Evolutionary conservation across 1,139 yeast genomes (phyloP), one percentile per base, ranked within the genome.

Genomic region (Hyphopichia pseudoburtonii): DNA sequence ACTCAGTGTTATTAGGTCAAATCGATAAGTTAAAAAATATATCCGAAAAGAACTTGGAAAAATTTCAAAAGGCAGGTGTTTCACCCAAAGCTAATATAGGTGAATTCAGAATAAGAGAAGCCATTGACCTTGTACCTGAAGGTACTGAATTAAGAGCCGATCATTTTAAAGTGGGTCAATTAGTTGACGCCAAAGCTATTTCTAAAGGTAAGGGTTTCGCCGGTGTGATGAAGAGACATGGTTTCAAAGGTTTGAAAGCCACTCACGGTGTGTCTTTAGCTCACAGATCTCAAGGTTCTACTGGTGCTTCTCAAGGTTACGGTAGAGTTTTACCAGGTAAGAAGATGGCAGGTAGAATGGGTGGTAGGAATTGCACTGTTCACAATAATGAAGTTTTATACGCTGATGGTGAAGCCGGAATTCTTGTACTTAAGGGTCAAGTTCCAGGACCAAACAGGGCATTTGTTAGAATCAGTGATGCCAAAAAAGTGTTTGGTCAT

Each of bases 291-390:
- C 96, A 95, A 51, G 99, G 99, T 76, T 90, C 97, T 31, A 89
- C 85, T 58, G 99, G 99, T 75, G 86, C 86, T 65, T 85, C 87
- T 59, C 92, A 90, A 57, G 85, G 85, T 46, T 98, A 98, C 3
- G 97, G 96, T 56, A 84, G 99, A 70, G 89, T 89, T 38, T 73
- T 89, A 46, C 97, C 97, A 12, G 97, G 97, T 27, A 90, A 88
- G 71, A 92, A 89, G 66, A 90, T 94, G 97, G 95, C 98, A 23
- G 98, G 98, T 47, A 86, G 87, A 64, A 85, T 90, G 95, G 98
- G 98, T 48, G 81, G 78, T 43, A 72, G 77, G 41, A 74, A 71
- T 50, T 77, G 79, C 47, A 92, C 98, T 4, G 78, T 81, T 25
- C 86, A 80, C 57, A 89, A 89, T 60, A 73, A 82, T 30, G 75